phyloP scores from a whole-genome alignment of 2,329 filamentous ascomycete genomes.

The Penicillium sp. region DNA sequence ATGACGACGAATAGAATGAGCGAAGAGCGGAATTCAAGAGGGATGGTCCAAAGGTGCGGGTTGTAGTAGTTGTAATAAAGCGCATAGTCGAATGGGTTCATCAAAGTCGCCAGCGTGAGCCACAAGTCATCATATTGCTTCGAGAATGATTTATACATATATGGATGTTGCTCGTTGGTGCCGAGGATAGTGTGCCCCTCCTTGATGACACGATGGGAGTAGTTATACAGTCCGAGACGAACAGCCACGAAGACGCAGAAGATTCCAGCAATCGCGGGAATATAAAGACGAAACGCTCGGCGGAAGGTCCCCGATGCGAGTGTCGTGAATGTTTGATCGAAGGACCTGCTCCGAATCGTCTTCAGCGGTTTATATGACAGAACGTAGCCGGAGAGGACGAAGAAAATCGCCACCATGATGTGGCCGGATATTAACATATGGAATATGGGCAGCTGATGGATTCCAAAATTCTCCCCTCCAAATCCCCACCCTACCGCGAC shows the following conservation, averaged over 20 bases:
- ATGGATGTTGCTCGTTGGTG: conserved; percentile 46
- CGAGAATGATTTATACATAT: conserved; percentile 32
- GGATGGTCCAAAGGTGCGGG: conserved; percentile 49
- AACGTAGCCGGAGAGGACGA: conserved; percentile 51
- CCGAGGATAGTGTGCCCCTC: conserved; percentile 41
- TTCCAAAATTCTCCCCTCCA: conserved; percentile 39
- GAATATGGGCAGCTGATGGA: conserved; percentile 44
- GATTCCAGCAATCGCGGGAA: conserved; percentile 44
- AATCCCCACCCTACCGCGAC: conserved; percentile 44
- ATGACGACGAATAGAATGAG: conserved; percentile 45
- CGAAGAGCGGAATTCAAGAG: conserved; percentile 47
- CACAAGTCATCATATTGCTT: conserved; percentile 42
- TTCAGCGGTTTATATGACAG: conserved; percentile 46
- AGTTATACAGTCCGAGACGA: conserved; percentile 43
- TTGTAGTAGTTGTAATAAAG: conserved; percentile 47
- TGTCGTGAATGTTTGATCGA: conserved; percentile 41
- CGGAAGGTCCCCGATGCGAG: conserved; percentile 47
- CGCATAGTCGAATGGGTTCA: conserved; percentile 41
- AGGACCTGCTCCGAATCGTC: conserved; percentile 38
- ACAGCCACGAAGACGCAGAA: conserved; percentile 43
- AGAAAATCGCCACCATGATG: conserved; percentile 51
- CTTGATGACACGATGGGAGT: conserved; percentile 36
- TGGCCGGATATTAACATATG: conserved; percentile 47
- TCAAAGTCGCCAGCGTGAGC: conserved; percentile 33
- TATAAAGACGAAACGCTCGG: conserved; percentile 44